phyloP scores from a whole-genome alignment of 1,139 yeast genomes.

The Candida tetrigidarum region DNA sequence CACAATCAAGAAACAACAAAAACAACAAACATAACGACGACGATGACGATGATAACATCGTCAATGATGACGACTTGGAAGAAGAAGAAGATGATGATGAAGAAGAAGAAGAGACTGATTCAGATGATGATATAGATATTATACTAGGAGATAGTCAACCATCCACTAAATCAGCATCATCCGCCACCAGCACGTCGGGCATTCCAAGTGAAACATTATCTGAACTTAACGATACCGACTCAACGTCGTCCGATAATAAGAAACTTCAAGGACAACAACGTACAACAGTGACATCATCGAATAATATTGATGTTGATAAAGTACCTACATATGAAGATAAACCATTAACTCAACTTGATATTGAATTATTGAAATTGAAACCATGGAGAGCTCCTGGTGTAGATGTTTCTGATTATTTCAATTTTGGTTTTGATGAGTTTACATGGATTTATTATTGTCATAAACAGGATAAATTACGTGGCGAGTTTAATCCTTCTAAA shows the following conservation, averaged over 20 bases:
- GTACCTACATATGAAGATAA: slow-evolving; percentile 83
- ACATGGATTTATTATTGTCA: slow-evolving; percentile 95
- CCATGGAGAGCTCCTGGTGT: slow-evolving; percentile 99
- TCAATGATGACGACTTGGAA: slow-evolving; percentile 6
- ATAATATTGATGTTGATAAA: slow-evolving; percentile 73
- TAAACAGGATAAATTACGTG: slow-evolving; percentile 82
- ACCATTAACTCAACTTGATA: slow-evolving; percentile 81
- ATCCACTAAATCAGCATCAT: too few relatives aligned
- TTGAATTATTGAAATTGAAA: slow-evolving; percentile 84
- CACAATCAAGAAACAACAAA: neutral
- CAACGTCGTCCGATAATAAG: slow-evolving; percentile 20
- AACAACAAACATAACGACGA: slow-evolving; percentile 11
- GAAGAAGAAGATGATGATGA: neutral
- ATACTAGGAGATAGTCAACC: slow-evolving; percentile 34
- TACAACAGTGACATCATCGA: slow-evolving; percentile 37
- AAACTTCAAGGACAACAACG: slow-evolving; percentile 5
- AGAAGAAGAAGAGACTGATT: slow-evolving; percentile 35
- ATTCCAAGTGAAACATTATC: slow-evolving; percentile 27
- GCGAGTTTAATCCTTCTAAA: slow-evolving; percentile 72
- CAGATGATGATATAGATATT: slow-evolving; percentile 50
- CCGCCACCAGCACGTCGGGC: slow-evolving; percentile 24
- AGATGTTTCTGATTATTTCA: slow-evolving; percentile 90
- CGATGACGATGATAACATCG: too few relatives aligned
- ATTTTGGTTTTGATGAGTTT: slow-evolving; percentile 94
- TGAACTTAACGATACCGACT: slow-evolving; percentile 51